Evolutionary conservation across 2,329 filamentous ascomycete genomes (phyloP).

Genomic region (Neurospora crassa): DNA sequence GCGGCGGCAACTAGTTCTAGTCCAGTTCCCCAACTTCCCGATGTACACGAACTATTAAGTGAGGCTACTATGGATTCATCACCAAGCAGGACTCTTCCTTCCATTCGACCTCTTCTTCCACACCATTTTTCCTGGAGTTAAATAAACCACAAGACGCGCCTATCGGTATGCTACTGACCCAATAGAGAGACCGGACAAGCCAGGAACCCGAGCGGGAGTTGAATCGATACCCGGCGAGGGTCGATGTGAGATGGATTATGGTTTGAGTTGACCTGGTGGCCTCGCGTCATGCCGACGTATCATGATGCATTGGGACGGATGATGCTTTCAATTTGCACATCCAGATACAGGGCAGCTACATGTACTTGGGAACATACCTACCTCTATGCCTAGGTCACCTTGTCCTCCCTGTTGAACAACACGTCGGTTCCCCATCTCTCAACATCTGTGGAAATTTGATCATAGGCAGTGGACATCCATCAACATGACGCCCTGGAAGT

Average conservation of each 20-base stretch:
- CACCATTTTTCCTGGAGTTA: background rate
- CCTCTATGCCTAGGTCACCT: background rate
- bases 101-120: background rate
- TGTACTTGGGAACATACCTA: background rate
- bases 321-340: background rate
- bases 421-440: background rate
- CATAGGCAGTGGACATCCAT: background rate
- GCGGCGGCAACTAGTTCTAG: background rate
- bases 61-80: background rate
- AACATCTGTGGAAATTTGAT: background rate
- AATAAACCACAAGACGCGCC: background rate
- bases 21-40: background rate
- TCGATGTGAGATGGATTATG: background rate
- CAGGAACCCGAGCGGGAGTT: background rate
- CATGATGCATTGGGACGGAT: background rate
- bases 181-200: background rate
- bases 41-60: too few species aligned
- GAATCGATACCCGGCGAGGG: background rate
- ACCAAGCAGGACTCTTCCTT: too few species aligned
- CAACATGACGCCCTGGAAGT: slow-evolving; percentile 5
- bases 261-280: background rate
- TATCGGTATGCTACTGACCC: background rate
- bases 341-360: background rate
- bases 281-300: background rate
- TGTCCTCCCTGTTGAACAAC: background rate